Evolutionary conservation across 2,329 filamentous ascomycete species (phyloP).

Genomic region (Fusarium sp.): DNA sequence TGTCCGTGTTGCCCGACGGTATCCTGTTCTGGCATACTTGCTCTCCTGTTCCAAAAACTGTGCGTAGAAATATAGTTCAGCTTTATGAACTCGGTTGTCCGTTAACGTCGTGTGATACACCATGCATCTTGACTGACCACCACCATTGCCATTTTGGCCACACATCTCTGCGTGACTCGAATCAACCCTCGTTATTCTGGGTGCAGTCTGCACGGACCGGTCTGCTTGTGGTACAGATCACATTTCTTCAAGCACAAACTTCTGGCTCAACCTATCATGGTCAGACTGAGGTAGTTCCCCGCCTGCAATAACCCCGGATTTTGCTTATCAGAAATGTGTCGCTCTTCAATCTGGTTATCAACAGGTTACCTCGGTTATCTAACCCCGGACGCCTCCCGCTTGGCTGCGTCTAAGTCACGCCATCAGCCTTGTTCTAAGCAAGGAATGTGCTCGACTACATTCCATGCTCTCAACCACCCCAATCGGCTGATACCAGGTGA

Average conservation of each 20-base stretch:
- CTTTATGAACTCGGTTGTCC: constrained; percentile 9
- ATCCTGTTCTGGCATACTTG: neutral
- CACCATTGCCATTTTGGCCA: constrained; percentile 10
- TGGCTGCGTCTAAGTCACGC: constrained; percentile 22
- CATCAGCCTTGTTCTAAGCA: constrained; percentile 8
- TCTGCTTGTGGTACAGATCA: constrained; percentile 14
- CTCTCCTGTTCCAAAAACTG: neutral
- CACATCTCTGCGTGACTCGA: constrained; percentile 1
- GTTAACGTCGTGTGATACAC: constrained; percentile 21
- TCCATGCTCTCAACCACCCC: neutral
- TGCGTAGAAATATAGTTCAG: neutral
- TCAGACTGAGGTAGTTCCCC: neutral
- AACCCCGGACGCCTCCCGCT: constrained; percentile 32
- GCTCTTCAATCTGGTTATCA: neutral
- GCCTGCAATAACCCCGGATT: constrained; percentile 5
- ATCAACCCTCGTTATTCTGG: neutral
- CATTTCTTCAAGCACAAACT: constrained; percentile 1
- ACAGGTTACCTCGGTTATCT: constrained; percentile 15
- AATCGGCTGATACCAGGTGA: constrained; percentile 4
- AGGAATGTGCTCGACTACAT: neutral
- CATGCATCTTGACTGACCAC: constrained; percentile 5
- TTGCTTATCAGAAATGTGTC: constrained; percentile 4
- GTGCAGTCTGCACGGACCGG: neutral
- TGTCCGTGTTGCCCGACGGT: constrained; percentile 7
- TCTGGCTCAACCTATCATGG: constrained; percentile 22